Base-by-base conservation (phyloP, 1,284 basidiomycete genomes). In the Malassezia sympodialis region DNA sequence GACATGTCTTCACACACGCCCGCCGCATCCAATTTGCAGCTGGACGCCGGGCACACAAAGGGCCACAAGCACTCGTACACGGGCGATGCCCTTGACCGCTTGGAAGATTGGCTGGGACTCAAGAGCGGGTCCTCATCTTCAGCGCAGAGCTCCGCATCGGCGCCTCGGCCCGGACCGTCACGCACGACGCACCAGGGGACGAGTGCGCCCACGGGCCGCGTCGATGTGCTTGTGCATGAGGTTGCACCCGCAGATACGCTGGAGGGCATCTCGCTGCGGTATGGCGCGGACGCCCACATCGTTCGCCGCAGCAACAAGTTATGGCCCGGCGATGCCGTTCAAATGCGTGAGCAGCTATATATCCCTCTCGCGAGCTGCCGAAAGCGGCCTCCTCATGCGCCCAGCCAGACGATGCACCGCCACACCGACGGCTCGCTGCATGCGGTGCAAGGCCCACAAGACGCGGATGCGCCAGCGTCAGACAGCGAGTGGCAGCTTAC, bases 271-370 rank as follows among this genome's bases (percentile, higher is more conserved):
- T 65, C 71, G 5, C 58, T 73, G 10, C 60, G 63, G n/a, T 73
- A 73, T 44, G 68, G 68, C 8, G 61, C 67, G n/a, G 69, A 73
- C 41, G 66, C 62, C 10, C 56, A 61, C 26, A 54, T 61, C 14
- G 52, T 73, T 12, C 63, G 69, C 27, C 63, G 66, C 26, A 64
- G 65, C 21, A 73, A 73, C 53, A 61, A 65, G 19, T 60, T 73
- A 10, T 73, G 71, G 71, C 68, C 68, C 4, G 68, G 69, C 30
- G 71, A 73, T 51, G 61, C 61, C 7, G 63, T 66, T 1, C 71
- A 70, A 52, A 69, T 68, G 51, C 63, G 69, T 39, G 64, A 65
- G 49, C 49, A 58, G 42, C 56, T 73, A 40, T 72, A 67, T 63
- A 60, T 73, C 24, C 71, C 71, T 26, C 51, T 73, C 21, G 61